phyloP scores from a whole-genome alignment of 257 asterid species.

The Asclepias syriaca region DNA sequence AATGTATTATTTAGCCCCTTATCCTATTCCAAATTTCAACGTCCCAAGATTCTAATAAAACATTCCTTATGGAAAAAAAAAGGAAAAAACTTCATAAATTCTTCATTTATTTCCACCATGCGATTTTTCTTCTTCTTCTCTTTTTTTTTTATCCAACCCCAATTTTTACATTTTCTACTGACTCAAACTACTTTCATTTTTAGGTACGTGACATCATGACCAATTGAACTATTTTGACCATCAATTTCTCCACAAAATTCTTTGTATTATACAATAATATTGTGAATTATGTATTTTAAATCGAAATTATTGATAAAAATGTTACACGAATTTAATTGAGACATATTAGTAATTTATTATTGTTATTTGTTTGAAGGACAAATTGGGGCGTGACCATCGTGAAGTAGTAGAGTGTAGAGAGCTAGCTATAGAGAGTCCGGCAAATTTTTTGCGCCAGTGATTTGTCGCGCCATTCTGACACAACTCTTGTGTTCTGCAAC shows the following conservation, averaged over 20 bases:
- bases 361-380: background rate
- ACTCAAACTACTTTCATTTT: background rate
- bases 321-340: background rate
- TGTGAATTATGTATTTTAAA: too few species aligned
- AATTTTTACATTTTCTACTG: constrained; percentile 5
- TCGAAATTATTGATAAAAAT: too few species aligned
- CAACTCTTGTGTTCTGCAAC: background rate
- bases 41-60: background rate
- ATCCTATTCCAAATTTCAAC: background rate
- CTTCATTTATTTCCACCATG: background rate
- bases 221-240: background rate
- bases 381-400: background rate
- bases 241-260: too few species aligned
- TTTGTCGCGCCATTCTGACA: background rate
- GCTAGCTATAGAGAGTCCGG: background rate
- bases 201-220: background rate
- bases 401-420: background rate
- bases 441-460: background rate
- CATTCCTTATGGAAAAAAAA: background rate
- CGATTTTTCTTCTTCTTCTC: too few species aligned
- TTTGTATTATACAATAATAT: too few species aligned
- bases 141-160: background rate
- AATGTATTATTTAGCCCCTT: background rate
- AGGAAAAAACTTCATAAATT: background rate
- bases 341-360: background rate